Conservation (phyloP, 2,329 filamentous ascomycete species). For the Pseudophaeomoniella oleicola region DNA sequence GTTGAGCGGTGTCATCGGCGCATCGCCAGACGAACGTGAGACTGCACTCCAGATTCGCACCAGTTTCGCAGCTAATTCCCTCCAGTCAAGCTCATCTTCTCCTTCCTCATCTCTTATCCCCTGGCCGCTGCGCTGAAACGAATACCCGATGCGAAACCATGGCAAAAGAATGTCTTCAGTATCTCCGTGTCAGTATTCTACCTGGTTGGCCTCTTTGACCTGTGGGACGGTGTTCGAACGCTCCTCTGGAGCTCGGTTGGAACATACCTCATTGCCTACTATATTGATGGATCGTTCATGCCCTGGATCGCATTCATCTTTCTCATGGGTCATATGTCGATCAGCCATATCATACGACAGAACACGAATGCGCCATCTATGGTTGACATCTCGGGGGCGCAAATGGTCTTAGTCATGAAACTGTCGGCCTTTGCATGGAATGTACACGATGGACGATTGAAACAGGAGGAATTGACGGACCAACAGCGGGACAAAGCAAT, state of each 20-base stretch:
- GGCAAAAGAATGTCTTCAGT: constrained; percentile 77
- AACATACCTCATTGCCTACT: constrained; percentile 71
- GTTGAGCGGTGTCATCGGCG: constrained; percentile 41
- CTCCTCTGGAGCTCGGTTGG: constrained; percentile 65
- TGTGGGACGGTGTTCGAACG: constrained; percentile 74
- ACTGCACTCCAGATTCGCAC: constrained; percentile 2
- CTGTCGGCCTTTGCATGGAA: constrained; percentile 96
- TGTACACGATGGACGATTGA: constrained; percentile 76
- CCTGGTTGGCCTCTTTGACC: constrained; percentile 79
- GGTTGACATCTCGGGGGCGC: constrained; percentile 81
- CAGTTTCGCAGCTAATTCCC: constrained; percentile 8
- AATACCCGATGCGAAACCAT: constrained; percentile 70
- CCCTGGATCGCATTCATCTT: constrained; percentile 93
- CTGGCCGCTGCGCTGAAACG: constrained; percentile 79
- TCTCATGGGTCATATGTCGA: constrained; percentile 87
- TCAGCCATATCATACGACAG: constrained; percentile 77
- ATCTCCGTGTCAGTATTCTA: constrained; percentile 76
- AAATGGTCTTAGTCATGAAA: constrained; percentile 99
- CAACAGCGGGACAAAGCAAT: constrained; percentile 74
- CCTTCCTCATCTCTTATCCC: constrained; percentile 84
- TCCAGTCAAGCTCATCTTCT: constrained; percentile 80
- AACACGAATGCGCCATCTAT: constrained; percentile 47
- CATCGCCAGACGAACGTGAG: constrained; percentile 50
- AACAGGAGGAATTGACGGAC: constrained; percentile 66
- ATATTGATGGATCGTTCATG: constrained; percentile 81